phyloP scores from a whole-genome alignment of 1,284 basidiomycete species.

The Fomes fomentarius region DNA sequence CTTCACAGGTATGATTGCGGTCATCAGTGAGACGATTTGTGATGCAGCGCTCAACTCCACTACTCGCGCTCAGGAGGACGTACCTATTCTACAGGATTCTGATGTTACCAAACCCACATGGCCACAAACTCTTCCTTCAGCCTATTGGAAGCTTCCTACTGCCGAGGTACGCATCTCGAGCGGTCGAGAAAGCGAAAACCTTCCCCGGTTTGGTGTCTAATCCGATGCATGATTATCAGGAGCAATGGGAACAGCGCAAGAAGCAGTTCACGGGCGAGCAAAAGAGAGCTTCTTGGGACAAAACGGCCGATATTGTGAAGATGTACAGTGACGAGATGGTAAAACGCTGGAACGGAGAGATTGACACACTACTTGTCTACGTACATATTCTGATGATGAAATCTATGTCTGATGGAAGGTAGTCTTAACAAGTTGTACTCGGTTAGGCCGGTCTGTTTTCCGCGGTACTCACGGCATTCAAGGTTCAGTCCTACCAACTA shows the following conservation, averaged over 20 bases:
- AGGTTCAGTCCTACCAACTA: constrained; percentile 3
- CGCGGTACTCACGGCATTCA: constrained; percentile 9
- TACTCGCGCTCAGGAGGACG: too few relatives aligned
- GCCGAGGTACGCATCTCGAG: too few relatives aligned
- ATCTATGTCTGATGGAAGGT: neutral
- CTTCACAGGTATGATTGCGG: too few relatives aligned
- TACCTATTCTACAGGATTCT: too few relatives aligned
- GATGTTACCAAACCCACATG: too few relatives aligned
- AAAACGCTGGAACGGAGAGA: constrained; percentile 2
- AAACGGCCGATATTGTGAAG: neutral
- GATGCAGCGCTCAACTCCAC: too few relatives aligned
- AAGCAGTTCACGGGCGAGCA: neutral
- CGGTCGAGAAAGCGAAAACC: too few relatives aligned
- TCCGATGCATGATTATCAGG: constrained; percentile 21
- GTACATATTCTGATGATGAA: neutral
- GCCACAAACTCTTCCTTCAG: too few relatives aligned
- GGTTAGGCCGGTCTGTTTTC: constrained; percentile 10
- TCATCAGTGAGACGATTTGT: too few relatives aligned
- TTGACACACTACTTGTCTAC: constrained; percentile 7
- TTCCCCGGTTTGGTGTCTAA: too few relatives aligned
- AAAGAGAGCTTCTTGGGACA: neutral
- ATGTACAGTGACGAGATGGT: constrained; percentile 1
- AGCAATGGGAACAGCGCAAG: neutral
- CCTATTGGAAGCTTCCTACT: too few relatives aligned
- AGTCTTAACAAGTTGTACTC: too few relatives aligned